Base-by-base conservation (phyloP, 768 basidiomycete species). In the Kondoa subrosea region DNA sequence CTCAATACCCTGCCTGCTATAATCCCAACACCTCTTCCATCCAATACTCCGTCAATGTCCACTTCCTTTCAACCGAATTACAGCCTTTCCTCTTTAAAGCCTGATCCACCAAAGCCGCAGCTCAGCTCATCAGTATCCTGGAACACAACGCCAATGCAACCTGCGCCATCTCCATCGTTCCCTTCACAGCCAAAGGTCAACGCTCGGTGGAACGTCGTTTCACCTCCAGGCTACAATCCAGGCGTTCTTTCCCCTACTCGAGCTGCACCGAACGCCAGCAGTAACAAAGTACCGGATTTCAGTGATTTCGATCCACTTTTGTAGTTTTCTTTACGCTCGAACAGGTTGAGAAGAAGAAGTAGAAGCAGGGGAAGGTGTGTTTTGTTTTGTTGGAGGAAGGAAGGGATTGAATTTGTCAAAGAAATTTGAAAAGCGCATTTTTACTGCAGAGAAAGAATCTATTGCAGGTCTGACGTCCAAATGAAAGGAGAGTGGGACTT, bases 401-500 rank as follows among this genome's bases (percentile, higher is more conserved):
- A 60, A 30, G n/a, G 58, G 58, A 26, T 25, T 60, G 14, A 8
- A 25, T 26, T 14, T 14, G 29, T 26, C 31, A 25, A 34, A 31
- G 33, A 34, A 34, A 65, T 80, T 80, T 71, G 82, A 80, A 26
- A 83, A 75, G 72, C 91, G 84, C 86, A 95, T 87, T 74, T 85
- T 84, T 14, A 89, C 81, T n/a, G 88, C 89, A 74, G 93, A 92
- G 89, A 88, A 93, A 71, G 81, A 88, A 75, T 97, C 93, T 61
- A 97, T 76, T 4, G 95, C 93, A 0, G 95, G 95, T 57, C 95
- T 83, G 21, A 88, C 91, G 73, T 99, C 95, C 29, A 99, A 83
- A 78, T 85, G 93, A 78, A 99, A 97, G 0, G 91, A 89, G 16
- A 88, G 77, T 65, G 70, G 64, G 70, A 69, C 12, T 40, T 84